A percentile compares a stretch with the other conserved stretches of the same genome.
Evolutionary conservation across 495 filamentous ascomycete genomes (phyloP).

Genomic region (Tuber microsphaerosporum): DNA sequence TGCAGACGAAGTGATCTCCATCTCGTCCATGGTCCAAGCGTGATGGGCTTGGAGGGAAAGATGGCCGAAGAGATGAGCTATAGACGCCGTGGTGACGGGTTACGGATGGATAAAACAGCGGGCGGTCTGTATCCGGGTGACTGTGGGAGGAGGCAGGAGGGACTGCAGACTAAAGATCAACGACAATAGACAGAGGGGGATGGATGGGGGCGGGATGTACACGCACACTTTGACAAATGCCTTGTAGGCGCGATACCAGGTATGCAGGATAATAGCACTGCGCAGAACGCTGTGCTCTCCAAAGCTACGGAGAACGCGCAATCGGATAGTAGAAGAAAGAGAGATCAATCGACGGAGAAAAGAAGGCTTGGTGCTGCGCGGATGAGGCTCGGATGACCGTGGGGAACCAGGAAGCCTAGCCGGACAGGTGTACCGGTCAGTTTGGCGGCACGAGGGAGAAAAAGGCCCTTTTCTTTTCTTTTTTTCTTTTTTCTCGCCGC

Average conservation of each 20-base stretch:
- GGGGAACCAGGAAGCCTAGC: neutral
- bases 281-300: neutral
- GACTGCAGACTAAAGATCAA: neutral
- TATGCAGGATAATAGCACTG: neutral
- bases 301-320: neutral
- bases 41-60: slow-evolving; percentile 27
- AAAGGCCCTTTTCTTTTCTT: neutral
- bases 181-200: slow-evolving; percentile 2
- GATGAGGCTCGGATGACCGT: neutral
- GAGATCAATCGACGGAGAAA: neutral
- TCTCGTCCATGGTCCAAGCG: neutral
- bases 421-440: neutral
- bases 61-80: slow-evolving; percentile 18
- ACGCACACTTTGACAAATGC: neutral
- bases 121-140: neutral
- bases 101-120: neutral
- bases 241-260: neutral
- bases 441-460: neutral
- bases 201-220: neutral
- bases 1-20: slow-evolving; percentile 17
- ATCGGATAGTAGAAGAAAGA: neutral
- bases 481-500: neutral
- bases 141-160: neutral
- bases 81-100: slow-evolving; percentile 26
- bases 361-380: neutral